Evolutionary conservation across 441 rosid genomes (phyloP).

Genomic region (Macaranga tanarius): DNA sequence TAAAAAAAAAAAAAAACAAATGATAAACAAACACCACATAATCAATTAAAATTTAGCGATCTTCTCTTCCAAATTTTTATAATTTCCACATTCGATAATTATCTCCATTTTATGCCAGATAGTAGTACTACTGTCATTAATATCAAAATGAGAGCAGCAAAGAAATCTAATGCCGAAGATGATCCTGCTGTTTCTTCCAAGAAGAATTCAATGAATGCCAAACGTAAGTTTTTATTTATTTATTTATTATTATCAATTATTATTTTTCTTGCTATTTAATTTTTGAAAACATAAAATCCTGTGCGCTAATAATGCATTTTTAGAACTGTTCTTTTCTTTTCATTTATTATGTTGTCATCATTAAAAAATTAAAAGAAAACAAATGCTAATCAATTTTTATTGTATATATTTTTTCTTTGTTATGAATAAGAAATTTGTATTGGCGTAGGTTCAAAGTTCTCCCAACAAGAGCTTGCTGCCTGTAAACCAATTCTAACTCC

Average conservation of each 20-base stretch:
- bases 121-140: conserved; percentile 6
- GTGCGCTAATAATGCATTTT: no score
- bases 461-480: conserved; percentile 89
- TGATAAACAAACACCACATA: no score
- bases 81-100: no score
- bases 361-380: no score
- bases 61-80: no score
- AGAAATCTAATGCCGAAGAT: conserved; percentile 9
- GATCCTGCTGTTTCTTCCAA: neutral
- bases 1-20: no score
- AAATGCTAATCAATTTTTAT: no score
- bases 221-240: neutral
- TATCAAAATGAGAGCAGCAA: conserved; percentile 19
- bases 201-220: conserved; percentile 15
- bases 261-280: no score
- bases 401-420: neutral
- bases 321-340: neutral
- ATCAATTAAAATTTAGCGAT: no score
- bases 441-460: conserved; percentile 65
- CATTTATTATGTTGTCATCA: neutral
- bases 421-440: neutral
- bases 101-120: neutral
- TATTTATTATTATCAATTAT: neutral
- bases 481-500: conserved; percentile 90
- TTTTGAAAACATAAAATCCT: no score